These are phyloP conservation scores for Tricharina praecox DNA, from an alignment of 495 filamentous ascomycete species.

Conservation along the genomic window DNA sequence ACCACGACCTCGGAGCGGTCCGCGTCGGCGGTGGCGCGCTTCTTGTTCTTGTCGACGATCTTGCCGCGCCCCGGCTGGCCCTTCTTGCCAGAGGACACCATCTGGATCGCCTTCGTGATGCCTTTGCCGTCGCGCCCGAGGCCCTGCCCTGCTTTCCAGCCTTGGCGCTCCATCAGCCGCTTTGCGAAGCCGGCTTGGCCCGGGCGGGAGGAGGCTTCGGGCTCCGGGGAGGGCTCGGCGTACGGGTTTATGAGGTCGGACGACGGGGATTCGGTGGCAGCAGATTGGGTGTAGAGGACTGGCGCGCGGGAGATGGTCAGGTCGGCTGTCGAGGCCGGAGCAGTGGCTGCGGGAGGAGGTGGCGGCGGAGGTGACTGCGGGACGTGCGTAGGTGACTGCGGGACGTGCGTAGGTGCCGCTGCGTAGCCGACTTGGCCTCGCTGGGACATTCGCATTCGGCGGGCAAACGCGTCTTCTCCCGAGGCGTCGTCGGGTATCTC, in stretches of 20 bases:
- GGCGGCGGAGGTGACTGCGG: conserved; percentile 28
- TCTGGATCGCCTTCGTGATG: conserved; percentile 64
- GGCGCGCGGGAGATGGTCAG: conserved; percentile 69
- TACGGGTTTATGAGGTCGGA: conserved; percentile 8
- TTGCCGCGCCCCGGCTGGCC: conserved; percentile 58
- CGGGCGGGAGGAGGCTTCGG: conserved; percentile 42
- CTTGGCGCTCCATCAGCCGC: conserved; percentile 77
- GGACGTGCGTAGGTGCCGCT: conserved; percentile 28
- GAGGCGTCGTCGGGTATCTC: conserved; percentile 38
- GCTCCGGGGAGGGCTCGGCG: conserved; percentile 18
- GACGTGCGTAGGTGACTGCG: conserved; percentile 7
- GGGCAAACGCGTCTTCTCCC: conserved; percentile 56
- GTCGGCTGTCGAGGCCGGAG: too few species aligned
- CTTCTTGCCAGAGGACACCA: conserved; percentile 65
- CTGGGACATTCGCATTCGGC: conserved; percentile 38
- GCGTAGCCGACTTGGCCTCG: conserved; percentile 31
- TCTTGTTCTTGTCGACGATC: conserved; percentile 58
- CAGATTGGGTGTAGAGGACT: conserved; percentile 59
- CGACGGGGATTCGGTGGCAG: conserved; percentile 37
- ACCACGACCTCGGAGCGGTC: conserved; percentile 64
- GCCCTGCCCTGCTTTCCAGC: conserved; percentile 76
- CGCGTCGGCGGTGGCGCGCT: conserved; percentile 41
- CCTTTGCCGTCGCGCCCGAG: conserved; percentile 65
- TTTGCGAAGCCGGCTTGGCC: conserved; percentile 73
- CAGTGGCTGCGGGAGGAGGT: conserved; percentile 18